Base-by-base conservation (phyloP, 352 stramenopile genomes). In the Halophytophthora batemanensis region DNA sequence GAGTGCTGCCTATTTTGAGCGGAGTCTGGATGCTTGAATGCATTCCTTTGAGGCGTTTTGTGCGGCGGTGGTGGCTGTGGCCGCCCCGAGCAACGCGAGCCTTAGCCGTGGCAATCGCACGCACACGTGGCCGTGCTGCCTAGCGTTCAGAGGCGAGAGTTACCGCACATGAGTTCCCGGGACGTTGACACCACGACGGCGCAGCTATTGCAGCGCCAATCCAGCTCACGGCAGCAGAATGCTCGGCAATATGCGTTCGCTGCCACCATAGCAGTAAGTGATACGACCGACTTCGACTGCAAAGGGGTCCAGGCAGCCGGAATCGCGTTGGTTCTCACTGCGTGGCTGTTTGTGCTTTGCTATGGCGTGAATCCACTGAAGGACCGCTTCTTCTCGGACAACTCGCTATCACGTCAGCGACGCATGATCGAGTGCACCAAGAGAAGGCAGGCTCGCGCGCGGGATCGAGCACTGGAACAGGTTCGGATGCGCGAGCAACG, bases 351-450 rank as follows among this genome's bases (percentile, higher is more conserved):
- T n/a, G n/a, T n/a, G 22, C n/a, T 28, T 45, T 15, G 7, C 1
- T 13, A 14, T 6, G 22, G 33, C 22, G 10, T 17, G 12, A 7
- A 35, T 15, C 19, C 4, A 44, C 31, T 6, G 15, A 22, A 90
- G 80, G 66, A 90, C 44, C 75, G 80, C 23, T 90, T 90, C 51
- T 90, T 78, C 59, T 66, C 64, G 0, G 80, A 90, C 55, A 87
- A 85, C 14, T 90, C 80, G 7, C 75, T 90, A 10, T 61, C 67
- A 18, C 61, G 75, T 6, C 72, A 86, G 45, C 64, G 64, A 13
- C 69, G 73, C 1, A n/a, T 86, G 13, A 52, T 88, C 6, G 74
- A 88, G 43, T 77, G 61, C 28, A 75, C 76, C 10, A 81, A 78
- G 40, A 69, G 79, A 19, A 56, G 76, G 18, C 79, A 90, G 50